phyloP scores from a whole-genome alignment of 257 asterid genomes.

The Euphrasia confusa region DNA sequence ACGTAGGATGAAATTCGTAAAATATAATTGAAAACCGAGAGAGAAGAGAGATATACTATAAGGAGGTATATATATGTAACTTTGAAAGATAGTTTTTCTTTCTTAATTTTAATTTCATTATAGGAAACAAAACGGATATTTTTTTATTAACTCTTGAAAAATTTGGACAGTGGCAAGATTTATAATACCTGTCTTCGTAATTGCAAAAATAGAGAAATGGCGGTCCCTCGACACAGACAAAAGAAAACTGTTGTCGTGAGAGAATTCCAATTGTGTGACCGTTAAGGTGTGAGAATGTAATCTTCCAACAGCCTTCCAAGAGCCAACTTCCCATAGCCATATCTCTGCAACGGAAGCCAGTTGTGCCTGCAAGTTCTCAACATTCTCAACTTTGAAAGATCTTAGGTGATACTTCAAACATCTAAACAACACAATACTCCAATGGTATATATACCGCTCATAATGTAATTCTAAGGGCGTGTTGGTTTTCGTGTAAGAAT shows the following conservation, averaged over 20 bases:
- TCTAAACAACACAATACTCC: too few species aligned
- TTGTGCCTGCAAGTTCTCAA: slow-evolving; percentile 62
- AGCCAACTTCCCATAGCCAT: slow-evolving; percentile 94
- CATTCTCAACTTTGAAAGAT: not conserved
- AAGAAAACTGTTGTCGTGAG: slow-evolving; percentile 65
- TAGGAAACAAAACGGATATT: too few species aligned
- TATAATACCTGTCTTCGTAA: slow-evolving; percentile 50
- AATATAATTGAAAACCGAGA: too few species aligned
- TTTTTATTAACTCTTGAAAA: too few species aligned
- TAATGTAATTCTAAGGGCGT: not conserved
- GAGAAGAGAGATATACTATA: too few species aligned
- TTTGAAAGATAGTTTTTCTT: not conserved
- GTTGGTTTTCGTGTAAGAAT: not conserved
- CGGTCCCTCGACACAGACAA: slow-evolving; percentile 95
- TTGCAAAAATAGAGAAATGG: slow-evolving; percentile 69
- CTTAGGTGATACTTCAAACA: not conserved
- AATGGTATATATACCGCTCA: not conserved
- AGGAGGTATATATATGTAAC: not conserved
- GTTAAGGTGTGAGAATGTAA: slow-evolving; percentile 86
- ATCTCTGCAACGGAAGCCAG: slow-evolving; percentile 84
- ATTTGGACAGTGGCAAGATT: not conserved
- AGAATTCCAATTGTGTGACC: slow-evolving; percentile 89
- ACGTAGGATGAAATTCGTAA: too few species aligned
- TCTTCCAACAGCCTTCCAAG: slow-evolving; percentile 87
- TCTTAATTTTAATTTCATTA: not conserved